Conservation (phyloP, 495 filamentous ascomycete species). For the Aspergillus campestris region DNA sequence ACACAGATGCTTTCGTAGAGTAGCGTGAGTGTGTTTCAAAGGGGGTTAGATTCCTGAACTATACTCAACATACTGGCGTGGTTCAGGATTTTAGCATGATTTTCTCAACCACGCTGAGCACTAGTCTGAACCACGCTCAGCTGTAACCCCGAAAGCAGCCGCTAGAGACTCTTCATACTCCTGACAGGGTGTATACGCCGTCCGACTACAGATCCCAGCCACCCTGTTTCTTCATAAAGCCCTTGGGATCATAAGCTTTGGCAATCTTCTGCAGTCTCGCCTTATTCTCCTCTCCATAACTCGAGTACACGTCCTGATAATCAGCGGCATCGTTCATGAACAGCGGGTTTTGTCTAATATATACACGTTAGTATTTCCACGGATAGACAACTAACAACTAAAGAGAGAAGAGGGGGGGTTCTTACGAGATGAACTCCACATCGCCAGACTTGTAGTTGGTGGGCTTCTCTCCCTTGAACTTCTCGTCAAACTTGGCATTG, state of each 20-base stretch:
- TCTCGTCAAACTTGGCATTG: neutral
- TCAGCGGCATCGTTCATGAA: slow-evolving; percentile 23
- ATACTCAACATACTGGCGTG: too few species aligned
- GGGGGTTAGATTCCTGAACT: too few species aligned
- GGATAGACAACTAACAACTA: neutral
- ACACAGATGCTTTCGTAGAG: too few species aligned
- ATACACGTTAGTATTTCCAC: neutral
- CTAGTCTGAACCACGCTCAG: too few species aligned
- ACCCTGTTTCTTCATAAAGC: slow-evolving; percentile 7
- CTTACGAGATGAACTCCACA: slow-evolving; percentile 5
- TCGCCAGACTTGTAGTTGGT: slow-evolving; percentile 4
- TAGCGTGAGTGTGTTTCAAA: too few species aligned
- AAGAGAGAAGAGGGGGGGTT: neutral
- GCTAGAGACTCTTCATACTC: too few species aligned
- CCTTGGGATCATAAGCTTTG: slow-evolving; percentile 23
- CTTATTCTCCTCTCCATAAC: slow-evolving; percentile 23
- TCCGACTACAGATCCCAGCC: slow-evolving; percentile 3
- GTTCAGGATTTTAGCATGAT: too few species aligned
- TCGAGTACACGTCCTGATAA: slow-evolving; percentile 23
- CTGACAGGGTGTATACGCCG: too few species aligned
- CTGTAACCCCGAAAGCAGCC: too few species aligned
- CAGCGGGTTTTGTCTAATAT: neutral
- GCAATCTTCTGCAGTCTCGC: slow-evolving; percentile 16
- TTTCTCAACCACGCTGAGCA: too few species aligned
- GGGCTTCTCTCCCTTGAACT: neutral